Percentiles rank a stretch among this genome's conserved stretches.
Evolutionary conservation across 148 eudicot genomes (phyloP).

Genomic region (Vaccinium macrocarpon): DNA sequence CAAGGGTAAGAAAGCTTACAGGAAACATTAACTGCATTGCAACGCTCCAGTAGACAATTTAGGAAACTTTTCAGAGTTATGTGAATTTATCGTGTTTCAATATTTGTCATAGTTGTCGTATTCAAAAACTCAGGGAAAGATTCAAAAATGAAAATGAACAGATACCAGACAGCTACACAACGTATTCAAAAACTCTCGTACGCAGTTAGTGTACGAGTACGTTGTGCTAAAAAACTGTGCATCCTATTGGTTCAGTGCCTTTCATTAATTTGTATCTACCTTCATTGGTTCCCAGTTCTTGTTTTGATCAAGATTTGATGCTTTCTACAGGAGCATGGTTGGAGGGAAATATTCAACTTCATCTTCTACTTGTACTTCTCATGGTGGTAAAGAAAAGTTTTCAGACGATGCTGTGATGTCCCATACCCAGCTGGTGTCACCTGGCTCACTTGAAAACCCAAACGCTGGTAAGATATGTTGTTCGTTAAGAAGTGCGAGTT

Average conservation of each 20-base stretch:
- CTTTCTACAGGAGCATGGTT: not conserved
- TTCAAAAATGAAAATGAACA: not conserved
- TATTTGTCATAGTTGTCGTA: not conserved
- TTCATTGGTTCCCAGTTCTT: not conserved
- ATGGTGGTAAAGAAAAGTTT: conserved; percentile 36
- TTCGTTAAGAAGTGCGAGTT: not conserved
- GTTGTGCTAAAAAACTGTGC: not conserved
- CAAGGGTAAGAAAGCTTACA: not conserved
- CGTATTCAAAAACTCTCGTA: no score
- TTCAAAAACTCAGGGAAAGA: not conserved
- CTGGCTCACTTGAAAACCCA: conserved; percentile 27
- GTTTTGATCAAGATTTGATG: not conserved
- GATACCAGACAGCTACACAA: not conserved
- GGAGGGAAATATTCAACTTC: conserved; percentile 30
- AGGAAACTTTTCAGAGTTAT: not conserved
- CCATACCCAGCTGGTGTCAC: conserved; percentile 22
- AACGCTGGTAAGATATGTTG: conserved; percentile 32
- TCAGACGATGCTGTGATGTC: conserved; percentile 18
- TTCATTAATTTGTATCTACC: not conserved
- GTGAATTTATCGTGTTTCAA: not conserved
- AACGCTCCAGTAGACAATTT: not conserved
- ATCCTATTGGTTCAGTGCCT: not conserved
- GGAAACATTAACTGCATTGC: not conserved
- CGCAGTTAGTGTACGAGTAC: not conserved
- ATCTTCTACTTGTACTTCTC: conserved; percentile 30